Base-by-base conservation (phyloP, 306 rosid species). In the Vigna unguiculata region DNA sequence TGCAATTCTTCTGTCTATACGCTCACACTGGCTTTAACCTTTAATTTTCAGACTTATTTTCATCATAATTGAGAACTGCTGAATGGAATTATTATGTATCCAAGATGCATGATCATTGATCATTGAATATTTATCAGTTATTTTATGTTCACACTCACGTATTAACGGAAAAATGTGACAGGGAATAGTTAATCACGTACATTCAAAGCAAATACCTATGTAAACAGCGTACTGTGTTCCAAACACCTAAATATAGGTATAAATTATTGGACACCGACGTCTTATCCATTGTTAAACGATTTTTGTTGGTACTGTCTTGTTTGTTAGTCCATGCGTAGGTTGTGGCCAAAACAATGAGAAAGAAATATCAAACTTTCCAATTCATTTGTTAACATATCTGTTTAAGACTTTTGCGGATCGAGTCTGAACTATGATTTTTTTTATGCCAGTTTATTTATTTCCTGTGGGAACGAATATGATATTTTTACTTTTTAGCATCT, bases 1-100 rank as follows among this genome's bases (percentile, higher is more conserved):
- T 85, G 90, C 86, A 88, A 83, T 84, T 85, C 87, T 83, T 72
- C 78, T 71, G 49, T 72, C 78, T 66, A 62, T 67, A 81, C 77
- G 69, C 46, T 51, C 53, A 65, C 32, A 38, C 53, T 58, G 83
- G 19, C 64, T 79, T 71, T 61, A 70, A 48, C 54, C 40, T 81
- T 47, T 51, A 41, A 66, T 63, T 68, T 41, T 68, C 45, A 47
- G 36, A 16, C 53, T 76, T 59, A 25, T 76, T 65, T 28, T 48
- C 10, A 9, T 72, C 30, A 69, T 43, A 75, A 63, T 53, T 76
- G 9, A 55, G 46, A 75, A 63, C 58, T 71, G 11, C 11, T 38
- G 54, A 59, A 68, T 77, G 67, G 69, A 70, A 71, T 71, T 55
- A 21, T 38, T 55, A 21, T 30, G 32, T 68, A 28, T 28, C 32